phyloP scores from a whole-genome alignment of 345 rosid species.

The Eucalyptus melliodora region DNA sequence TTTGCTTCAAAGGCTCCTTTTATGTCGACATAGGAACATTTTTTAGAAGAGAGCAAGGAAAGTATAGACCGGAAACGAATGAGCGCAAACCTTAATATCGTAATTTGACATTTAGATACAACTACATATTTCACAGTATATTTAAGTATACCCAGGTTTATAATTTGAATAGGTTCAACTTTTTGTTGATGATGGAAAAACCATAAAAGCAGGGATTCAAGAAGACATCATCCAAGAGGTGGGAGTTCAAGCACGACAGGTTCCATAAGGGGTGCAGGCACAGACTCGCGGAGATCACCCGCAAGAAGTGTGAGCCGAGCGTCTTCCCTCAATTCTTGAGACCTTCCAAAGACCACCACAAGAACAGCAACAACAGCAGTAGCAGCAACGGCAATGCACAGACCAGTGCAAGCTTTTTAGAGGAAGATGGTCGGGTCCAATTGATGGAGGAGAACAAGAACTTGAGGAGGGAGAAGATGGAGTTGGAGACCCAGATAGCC shows the following conservation, averaged over 20 bases:
- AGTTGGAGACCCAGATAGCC: constrained; percentile 27
- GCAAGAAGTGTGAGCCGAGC: constrained; percentile 35
- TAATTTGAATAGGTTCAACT: not conserved
- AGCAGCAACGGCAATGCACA: not conserved
- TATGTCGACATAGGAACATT: not conserved
- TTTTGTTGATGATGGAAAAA: not conserved
- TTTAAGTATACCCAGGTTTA: not conserved
- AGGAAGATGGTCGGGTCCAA: not conserved
- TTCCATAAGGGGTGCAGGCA: constrained; percentile 32
- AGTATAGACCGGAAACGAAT: not conserved
- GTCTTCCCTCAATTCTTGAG: constrained; percentile 30
- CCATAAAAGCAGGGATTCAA: constrained; percentile 42
- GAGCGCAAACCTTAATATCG: not conserved
- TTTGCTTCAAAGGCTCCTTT: not conserved
- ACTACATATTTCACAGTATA: not conserved
- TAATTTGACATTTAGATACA: not conserved
- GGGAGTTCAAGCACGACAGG: constrained; percentile 59
- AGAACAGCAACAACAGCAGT: not conserved
- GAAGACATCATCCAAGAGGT: constrained; percentile 35
- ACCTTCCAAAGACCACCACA: constrained; percentile 4
- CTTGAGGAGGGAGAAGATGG: constrained; percentile 23
- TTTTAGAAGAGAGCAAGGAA: not conserved
- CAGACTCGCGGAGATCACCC: constrained; percentile 29
- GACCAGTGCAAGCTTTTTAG: not conserved
- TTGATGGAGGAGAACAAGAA: constrained; percentile 32